These are phyloP conservation scores for Sclerotinia trifoliorum DNA, from an alignment of 2,329 filamentous ascomycete genomes.

Conservation along the genomic window DNA sequence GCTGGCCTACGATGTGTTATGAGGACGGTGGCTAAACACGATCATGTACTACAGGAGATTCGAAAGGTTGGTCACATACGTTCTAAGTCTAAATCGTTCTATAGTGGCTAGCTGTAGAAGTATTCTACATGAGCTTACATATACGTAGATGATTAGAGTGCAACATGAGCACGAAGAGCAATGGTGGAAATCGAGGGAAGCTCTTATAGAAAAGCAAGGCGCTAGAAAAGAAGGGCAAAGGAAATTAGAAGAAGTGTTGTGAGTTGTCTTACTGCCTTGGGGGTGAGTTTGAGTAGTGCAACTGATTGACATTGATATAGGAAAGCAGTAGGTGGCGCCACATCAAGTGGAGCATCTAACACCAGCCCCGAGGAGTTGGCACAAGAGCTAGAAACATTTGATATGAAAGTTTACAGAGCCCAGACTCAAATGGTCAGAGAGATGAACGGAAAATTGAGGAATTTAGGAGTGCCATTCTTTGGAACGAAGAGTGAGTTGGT, in stretches of 20 bases:
- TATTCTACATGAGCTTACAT: constrained; percentile 17
- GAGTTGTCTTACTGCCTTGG: constrained; percentile 33
- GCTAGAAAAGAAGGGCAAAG: constrained; percentile 52
- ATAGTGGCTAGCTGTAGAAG: background rate
- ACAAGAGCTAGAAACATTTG: constrained; percentile 57
- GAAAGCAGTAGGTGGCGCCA: constrained; percentile 47
- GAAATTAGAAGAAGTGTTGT: constrained; percentile 55
- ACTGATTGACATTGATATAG: constrained; percentile 34
- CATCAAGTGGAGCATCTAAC: constrained; percentile 36
- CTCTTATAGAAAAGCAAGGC: constrained; percentile 51
- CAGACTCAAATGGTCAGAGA: constrained; percentile 58
- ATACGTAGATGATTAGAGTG: constrained; percentile 55
- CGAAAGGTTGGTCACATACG: constrained; percentile 36
- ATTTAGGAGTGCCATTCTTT: constrained; percentile 61
- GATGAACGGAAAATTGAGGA: constrained; percentile 54
- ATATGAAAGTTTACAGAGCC: constrained; percentile 61
- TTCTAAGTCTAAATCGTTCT: background rate
- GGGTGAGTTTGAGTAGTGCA: background rate
- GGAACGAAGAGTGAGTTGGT: constrained; percentile 49
- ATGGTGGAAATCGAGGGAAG: constrained; percentile 56
- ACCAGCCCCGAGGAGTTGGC: constrained; percentile 45
- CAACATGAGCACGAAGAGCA: constrained; percentile 62
- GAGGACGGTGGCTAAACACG: constrained; percentile 47
- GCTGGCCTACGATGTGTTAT: constrained; percentile 51
- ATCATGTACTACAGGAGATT: constrained; percentile 47